Conservation (phyloP, 2,329 filamentous ascomycete genomes). For the Colletotrichum sp. region DNA sequence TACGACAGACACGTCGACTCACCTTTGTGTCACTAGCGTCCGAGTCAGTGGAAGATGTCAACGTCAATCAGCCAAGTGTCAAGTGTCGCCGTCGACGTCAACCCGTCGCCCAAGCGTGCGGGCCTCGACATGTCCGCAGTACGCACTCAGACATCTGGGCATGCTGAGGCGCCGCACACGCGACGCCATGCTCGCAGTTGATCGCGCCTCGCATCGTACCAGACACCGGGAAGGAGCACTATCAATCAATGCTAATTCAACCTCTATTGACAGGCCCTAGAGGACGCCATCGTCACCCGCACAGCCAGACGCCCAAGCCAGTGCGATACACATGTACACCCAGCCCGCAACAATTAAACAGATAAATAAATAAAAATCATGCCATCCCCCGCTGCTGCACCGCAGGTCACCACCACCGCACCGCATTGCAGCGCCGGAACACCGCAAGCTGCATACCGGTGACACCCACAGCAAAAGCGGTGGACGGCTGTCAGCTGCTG, state of each 20-base stretch:
- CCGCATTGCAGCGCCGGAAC: not conserved
- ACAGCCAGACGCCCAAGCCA: not conserved
- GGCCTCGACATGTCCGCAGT: not conserved
- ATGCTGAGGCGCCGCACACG: not conserved
- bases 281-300: not conserved
- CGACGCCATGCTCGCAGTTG: not conserved
- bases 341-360: not conserved
- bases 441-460: slow-evolving; percentile 8
- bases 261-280: not conserved
- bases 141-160: not conserved
- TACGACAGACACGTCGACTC: slow-evolving; percentile 7
- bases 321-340: not conserved
- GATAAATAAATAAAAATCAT: not conserved
- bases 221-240: not conserved
- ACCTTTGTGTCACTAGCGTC: not conserved
- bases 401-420: not conserved
- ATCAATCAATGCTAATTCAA: not conserved
- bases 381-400: slow-evolving; percentile 14
- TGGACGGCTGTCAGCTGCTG: not conserved
- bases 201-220: not conserved
- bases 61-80: not conserved
- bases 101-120: not conserved
- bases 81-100: not conserved
- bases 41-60: not conserved
- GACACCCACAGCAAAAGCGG: not conserved